Base-by-base conservation (phyloP, 2,329 filamentous ascomycete genomes). In the Neobulgaria alba region DNA sequence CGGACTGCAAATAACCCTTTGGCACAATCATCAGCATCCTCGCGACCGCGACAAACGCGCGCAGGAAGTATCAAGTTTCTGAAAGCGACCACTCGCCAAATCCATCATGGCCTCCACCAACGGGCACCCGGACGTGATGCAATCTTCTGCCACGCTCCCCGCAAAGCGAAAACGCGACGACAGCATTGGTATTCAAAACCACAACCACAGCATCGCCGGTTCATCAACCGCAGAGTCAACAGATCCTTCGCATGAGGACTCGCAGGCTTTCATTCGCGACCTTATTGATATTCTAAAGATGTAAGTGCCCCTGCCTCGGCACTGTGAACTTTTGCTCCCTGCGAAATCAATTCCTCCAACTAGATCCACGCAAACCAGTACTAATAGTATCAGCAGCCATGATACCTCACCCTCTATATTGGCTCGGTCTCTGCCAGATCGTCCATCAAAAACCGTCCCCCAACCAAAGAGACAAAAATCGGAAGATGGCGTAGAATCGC, bases 401-500 rank as follows among this genome's bases (percentile, higher is more conserved):
- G 77, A 81, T 52, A 63, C 67, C 35, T 64, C 59, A 10, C 69
- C 72, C 8, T 72, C 70, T 23, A 68, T 80, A 42, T 66, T 80
- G 38, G 72, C 71, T 50, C 71, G 71, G 41, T 66, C 69, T 2
- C 57, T 80, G 9, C 62, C 68, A 38, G 64, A 71, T 2, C 41
- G 59, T 3, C 56, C 65, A 23, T 48, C 62, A 20, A 61, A 67
- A 36, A 63, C 67, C 41, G 73, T 77, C 49, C 77, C 74, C 12
- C 64, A 73, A 37, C 60, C 71, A 38, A 82, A 82, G 60, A 71
- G 77, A 32, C 73, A 77, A 51, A 80, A 77, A 58, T 67, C 74
- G 2, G 65, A 68, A 36, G 17, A 40, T 23, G 32, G 57, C 23
- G 54, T 59, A 23, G 53, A 62, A 26, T 47, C 51, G n/a, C 52